Percentiles rank a stretch among this genome's conserved stretches.
These are phyloP conservation scores for Boletus insuetus DNA, from an alignment of 768 basidiomycete species.

Conservation along the genomic window DNA sequence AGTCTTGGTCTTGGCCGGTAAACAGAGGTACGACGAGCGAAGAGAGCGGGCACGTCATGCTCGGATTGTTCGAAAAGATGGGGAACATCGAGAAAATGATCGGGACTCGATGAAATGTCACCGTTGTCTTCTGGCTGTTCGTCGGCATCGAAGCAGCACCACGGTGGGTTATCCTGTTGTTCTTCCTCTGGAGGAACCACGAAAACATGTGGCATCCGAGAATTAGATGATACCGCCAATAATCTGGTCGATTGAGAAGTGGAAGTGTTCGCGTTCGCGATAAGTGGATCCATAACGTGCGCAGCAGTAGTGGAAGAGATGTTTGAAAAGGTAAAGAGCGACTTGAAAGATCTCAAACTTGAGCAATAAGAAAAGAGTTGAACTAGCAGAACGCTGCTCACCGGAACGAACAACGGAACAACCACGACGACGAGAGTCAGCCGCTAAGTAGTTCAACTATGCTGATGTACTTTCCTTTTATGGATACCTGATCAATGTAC, in stretches of 20 bases:
- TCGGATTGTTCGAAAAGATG: conserved; percentile 19
- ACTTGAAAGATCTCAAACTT: conserved; percentile 8
- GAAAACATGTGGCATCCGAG: conserved; percentile 48
- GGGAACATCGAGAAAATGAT: conserved; percentile 36
- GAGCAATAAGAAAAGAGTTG: not conserved
- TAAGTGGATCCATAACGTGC: conserved; percentile 12
- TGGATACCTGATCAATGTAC: conserved; percentile 2
- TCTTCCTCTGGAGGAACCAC: conserved; percentile 62
- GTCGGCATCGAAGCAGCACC: conserved; percentile 57
- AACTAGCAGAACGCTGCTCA: conserved; percentile 8
- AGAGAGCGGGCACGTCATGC: not conserved
- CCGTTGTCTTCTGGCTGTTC: conserved; percentile 22
- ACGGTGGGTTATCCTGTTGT: conserved; percentile 42
- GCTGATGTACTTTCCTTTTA: conserved; percentile 19
- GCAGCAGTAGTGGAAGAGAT: not conserved
- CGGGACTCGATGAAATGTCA: conserved; percentile 16
- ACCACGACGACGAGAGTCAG: conserved; percentile 11
- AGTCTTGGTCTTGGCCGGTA: conserved; percentile 9
- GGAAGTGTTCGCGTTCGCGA: conserved; percentile 9
- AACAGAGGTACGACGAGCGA: conserved; percentile 4
- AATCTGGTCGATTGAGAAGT: conserved; percentile 17
- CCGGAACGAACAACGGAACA: conserved; percentile 6
- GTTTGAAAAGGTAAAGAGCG: conserved; percentile 12
- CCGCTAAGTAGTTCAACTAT: conserved; percentile 23
- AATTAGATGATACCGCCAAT: not conserved